phyloP scores from a whole-genome alignment of 2,329 filamentous ascomycete genomes.

The Bretziella fagacearum region DNA sequence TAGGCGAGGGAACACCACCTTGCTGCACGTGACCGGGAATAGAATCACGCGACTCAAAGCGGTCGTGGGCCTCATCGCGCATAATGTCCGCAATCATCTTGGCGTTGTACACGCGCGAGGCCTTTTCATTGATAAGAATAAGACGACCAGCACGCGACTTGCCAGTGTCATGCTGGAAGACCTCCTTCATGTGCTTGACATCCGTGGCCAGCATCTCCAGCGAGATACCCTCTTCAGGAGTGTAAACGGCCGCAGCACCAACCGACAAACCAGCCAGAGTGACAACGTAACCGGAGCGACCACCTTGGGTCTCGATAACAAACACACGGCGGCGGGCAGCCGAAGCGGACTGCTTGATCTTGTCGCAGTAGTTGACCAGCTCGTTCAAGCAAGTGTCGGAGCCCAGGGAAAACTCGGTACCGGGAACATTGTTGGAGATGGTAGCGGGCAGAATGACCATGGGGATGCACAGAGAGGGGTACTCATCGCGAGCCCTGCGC shows the following conservation, averaged over 20 bases:
- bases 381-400: conserved; percentile 96
- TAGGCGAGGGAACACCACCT: conserved; percentile 78
- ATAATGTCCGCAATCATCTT: conserved; percentile 93
- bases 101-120: conserved; percentile 76
- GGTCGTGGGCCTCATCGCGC: conserved; percentile 75
- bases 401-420: conserved; percentile 90
- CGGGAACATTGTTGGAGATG: conserved; percentile 95
- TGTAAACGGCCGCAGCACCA: conserved; percentile 85
- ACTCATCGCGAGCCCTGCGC: conserved; percentile 59
- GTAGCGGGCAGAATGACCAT: conserved; percentile 88
- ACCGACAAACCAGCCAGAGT: conserved; percentile 83
- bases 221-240: conserved; percentile 87
- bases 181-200: conserved; percentile 72
- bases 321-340: conserved; percentile 87
- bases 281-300: conserved; percentile 82
- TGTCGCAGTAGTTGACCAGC: conserved; percentile 86
- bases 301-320: conserved; percentile 94
- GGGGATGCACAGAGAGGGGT: conserved; percentile 77
- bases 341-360: conserved; percentile 91
- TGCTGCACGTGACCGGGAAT: conserved; percentile 92
- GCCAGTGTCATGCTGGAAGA: conserved; percentile 71
- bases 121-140: conserved; percentile 92
- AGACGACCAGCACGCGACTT: conserved; percentile 81
- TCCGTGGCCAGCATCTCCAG: conserved; percentile 85
- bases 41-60: conserved; percentile 82